These are phyloP conservation scores for Ramularia endophylla DNA, from an alignment of 2,329 filamentous ascomycete genomes.

Conservation along the genomic window DNA sequence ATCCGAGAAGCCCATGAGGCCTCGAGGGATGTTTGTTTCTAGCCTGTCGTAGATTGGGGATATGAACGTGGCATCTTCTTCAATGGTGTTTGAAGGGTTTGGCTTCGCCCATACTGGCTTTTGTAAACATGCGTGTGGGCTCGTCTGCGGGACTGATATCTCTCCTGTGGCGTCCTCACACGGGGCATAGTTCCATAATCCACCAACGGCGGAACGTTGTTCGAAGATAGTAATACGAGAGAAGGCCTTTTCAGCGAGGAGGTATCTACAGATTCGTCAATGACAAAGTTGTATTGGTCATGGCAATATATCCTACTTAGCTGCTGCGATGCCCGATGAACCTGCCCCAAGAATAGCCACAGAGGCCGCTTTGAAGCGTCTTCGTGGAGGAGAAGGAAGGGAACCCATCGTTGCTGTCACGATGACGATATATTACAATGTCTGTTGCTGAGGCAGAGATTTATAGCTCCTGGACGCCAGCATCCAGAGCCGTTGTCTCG, in stretches of 20 bases:
- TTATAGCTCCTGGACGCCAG: too few relatives aligned
- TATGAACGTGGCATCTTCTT: conserved; percentile 57
- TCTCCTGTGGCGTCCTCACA: conserved; percentile 38
- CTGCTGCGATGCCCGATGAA: conserved; percentile 69
- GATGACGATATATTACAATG: background rate
- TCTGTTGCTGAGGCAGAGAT: too few relatives aligned
- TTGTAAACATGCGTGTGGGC: conserved; percentile 55
- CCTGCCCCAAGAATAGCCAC: conserved; percentile 81
- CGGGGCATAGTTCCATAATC: conserved; percentile 76
- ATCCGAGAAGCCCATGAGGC: conserved; percentile 75
- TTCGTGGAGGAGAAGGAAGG: conserved; percentile 7
- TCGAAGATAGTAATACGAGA: conserved; percentile 71
- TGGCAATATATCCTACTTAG: conserved; percentile 49
- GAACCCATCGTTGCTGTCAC: conserved; percentile 12
- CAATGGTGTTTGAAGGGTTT: conserved; percentile 11
- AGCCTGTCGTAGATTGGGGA: conserved; percentile 77
- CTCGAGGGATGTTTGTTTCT: conserved; percentile 80
- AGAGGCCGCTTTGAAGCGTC: conserved; percentile 43
- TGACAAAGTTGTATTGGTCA: background rate
- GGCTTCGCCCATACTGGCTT: conserved; percentile 49
- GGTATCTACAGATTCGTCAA: conserved; percentile 48
- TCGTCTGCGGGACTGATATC: conserved; percentile 60
- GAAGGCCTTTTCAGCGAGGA: conserved; percentile 66
- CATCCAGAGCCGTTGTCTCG: too few relatives aligned
- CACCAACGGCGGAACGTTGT: conserved; percentile 69